phyloP scores from a whole-genome alignment of 441 rosid genomes.

The Biscutella laevigata region DNA sequence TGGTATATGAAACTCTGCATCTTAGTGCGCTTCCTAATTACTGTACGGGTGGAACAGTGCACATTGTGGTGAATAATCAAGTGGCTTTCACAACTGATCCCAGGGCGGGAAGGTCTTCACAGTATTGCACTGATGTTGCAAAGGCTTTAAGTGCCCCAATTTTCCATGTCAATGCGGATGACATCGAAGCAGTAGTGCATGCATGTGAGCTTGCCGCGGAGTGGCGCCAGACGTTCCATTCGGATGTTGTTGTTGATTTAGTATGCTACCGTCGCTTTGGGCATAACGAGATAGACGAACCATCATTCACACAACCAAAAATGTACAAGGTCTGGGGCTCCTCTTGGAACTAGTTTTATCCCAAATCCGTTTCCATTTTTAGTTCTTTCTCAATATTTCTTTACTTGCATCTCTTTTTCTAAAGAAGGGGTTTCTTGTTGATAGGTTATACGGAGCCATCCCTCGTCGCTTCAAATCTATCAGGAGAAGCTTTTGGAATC shows the following conservation, averaged over 20 bases:
- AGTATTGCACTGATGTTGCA: constrained; percentile 94
- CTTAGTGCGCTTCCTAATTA: constrained; percentile 91
- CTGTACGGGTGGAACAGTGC: constrained; percentile 88
- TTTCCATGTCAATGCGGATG: constrained; percentile 92
- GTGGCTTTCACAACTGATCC: constrained; percentile 98
- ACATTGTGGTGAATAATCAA: constrained; percentile 93
- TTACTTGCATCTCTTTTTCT: background rate
- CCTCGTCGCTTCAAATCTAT: constrained; percentile 68
- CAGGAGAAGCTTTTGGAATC: constrained; percentile 56
- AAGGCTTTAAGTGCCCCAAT: constrained; percentile 89
- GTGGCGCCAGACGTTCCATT: constrained; percentile 96
- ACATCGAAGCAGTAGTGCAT: constrained; percentile 87
- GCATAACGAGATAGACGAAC: constrained; percentile 91
- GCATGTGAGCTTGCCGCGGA: constrained; percentile 92
- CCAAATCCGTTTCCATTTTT: background rate
- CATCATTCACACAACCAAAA: constrained; percentile 92
- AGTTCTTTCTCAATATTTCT: background rate
- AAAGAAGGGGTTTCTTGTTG: background rate
- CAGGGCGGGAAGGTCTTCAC: constrained; percentile 76
- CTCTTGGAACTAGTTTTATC: background rate
- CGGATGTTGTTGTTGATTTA: constrained; percentile 89
- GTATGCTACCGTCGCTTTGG: constrained; percentile 89
- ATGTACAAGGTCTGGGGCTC: constrained; percentile 65
- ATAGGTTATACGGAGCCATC: constrained; percentile 73
- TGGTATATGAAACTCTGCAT: constrained; percentile 90